Evolutionary conservation across 2,329 filamentous ascomycete species (phyloP), one percentile per base, ranked within the genome.

Genomic region (Aspergillus thermomutatus): DNA sequence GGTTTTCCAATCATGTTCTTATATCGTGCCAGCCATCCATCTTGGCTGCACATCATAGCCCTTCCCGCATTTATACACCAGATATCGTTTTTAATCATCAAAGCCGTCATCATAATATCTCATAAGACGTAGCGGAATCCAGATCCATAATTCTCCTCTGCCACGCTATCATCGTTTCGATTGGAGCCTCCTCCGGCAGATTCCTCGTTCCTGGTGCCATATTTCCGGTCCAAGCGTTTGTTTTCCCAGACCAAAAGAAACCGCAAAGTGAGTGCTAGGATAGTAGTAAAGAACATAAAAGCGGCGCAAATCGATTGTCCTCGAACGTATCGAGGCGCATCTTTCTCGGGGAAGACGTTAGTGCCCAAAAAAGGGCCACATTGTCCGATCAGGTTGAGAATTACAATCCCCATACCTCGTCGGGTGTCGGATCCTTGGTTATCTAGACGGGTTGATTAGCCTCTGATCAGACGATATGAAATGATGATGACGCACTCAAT

Each of bases 401-500:
- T 79, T 8, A 87, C 83, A 52, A 90, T 87, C 3, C 82, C 82
- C 1, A 83, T 82, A 4, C 87, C 88, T 1, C 87, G 81, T 49
- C 87, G 85, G 2, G 86, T 87, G 66, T 88, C 86, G 40, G 79
- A 84, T 14, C 87, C 87, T 70, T 89, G 86, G 68, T 90, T 90
- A 68, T 89, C 86, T 77, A 49, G 8, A 53, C n/a, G 14, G 21
- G 8, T 26, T 14, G 49, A 49, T 26, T 52, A 53, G 1, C 4
- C 2, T 27, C 21, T 7, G 21, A 27, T 27, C 21, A 28, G 28
- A 28, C 40, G 23, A 31, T 14, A 49, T 1, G 1, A 43, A 4
- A 47, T n/a, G 9, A 28, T 8, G 28, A 47, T 50, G 51, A 68
- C 72, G 59, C 68, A 76, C 75, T 82, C 2, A 87, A 71, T 1